A percentile compares a stretch with the other conserved stretches of the same genome.
phyloP scores from a whole-genome alignment of 2,329 filamentous ascomycete genomes.

The Eutypella sp. region DNA sequence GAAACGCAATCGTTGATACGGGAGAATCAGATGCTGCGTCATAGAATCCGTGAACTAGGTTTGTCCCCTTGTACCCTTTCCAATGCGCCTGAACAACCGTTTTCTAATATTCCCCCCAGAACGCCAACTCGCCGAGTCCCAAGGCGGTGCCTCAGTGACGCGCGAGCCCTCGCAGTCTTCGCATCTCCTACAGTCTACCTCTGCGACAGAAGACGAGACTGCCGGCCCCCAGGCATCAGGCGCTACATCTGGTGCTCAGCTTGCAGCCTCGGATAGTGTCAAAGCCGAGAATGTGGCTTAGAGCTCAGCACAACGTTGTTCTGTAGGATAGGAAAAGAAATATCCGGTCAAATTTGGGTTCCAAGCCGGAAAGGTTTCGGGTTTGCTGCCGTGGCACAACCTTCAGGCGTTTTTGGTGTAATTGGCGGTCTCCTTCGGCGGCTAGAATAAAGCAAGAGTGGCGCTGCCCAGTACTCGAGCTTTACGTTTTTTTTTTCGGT shows the following conservation, averaged over 20 bases:
- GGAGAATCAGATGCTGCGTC: constrained; percentile 78
- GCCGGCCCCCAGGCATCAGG: constrained; percentile 4
- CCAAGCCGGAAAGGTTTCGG: too few relatives aligned
- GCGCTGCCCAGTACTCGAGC: too few relatives aligned
- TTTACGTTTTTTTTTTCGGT: too few relatives aligned
- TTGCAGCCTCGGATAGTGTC: constrained; percentile 9
- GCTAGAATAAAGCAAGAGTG: too few relatives aligned
- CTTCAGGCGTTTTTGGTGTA: too few relatives aligned
- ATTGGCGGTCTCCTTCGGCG: too few relatives aligned
- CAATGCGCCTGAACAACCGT: too few relatives aligned
- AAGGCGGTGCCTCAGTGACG: constrained; percentile 30
- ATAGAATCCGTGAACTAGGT: constrained; percentile 70
- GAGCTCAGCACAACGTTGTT: too few relatives aligned
- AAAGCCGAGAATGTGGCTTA: constrained; percentile 18
- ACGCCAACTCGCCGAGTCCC: constrained; percentile 45
- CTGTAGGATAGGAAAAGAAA: too few relatives aligned
- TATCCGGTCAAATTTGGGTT: too few relatives aligned
- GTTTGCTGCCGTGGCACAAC: too few relatives aligned
- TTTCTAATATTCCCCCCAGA: constrained; percentile 32
- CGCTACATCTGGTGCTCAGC: constrained; percentile 9
- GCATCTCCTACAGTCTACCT: constrained; percentile 42
- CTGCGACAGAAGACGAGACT: constrained; percentile 35
- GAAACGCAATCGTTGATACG: constrained; percentile 73
- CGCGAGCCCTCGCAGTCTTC: constrained; percentile 46
- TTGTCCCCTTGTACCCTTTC: constrained; percentile 15